Conservation (phyloP, 345 rosid species). For the Linum trigynum region DNA sequence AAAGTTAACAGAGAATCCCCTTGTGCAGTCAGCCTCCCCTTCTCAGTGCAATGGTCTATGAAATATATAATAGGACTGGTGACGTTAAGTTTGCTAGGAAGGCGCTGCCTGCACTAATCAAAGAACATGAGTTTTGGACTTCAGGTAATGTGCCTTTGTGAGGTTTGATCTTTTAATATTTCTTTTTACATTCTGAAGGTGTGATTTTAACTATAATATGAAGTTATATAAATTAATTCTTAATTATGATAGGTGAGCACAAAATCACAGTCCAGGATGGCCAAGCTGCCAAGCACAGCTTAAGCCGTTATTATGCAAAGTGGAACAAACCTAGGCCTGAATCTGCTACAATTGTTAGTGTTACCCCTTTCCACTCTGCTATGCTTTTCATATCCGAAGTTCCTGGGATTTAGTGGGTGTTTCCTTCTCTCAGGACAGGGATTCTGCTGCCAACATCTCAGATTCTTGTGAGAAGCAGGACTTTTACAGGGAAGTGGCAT, state of each 20-base stretch:
- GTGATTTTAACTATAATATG: not conserved
- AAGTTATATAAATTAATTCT: no score
- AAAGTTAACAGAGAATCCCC: not conserved
- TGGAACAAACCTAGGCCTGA: slow-evolving; percentile 94
- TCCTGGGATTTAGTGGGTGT: not conserved
- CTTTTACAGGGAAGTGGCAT: slow-evolving; percentile 63
- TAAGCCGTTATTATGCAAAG: slow-evolving; percentile 77
- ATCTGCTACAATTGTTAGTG: slow-evolving; percentile 43
- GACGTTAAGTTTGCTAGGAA: slow-evolving; percentile 44
- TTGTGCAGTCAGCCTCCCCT: slow-evolving; percentile 80
- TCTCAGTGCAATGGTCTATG: slow-evolving; percentile 71
- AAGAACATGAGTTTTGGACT: slow-evolving; percentile 72
- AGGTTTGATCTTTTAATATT: not conserved
- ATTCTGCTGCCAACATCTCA: slow-evolving; percentile 43
- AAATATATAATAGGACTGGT: slow-evolving; percentile 51
- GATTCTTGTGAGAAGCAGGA: slow-evolving; percentile 43
- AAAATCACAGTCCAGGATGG: slow-evolving; percentile 43
- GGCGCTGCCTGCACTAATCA: slow-evolving; percentile 60
- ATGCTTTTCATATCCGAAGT: not conserved
- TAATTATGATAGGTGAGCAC: slow-evolving; percentile 46
- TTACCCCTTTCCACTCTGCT: slow-evolving; percentile 8
- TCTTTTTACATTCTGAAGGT: not conserved
- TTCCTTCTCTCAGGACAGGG: slow-evolving; percentile 44
- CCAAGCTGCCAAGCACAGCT: slow-evolving; percentile 34
- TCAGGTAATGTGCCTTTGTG: slow-evolving; percentile 33